Evolutionary conservation across 495 filamentous ascomycete species (phyloP), one percentile per base, ranked within the genome.

Genomic region (Podospora comata): DNA sequence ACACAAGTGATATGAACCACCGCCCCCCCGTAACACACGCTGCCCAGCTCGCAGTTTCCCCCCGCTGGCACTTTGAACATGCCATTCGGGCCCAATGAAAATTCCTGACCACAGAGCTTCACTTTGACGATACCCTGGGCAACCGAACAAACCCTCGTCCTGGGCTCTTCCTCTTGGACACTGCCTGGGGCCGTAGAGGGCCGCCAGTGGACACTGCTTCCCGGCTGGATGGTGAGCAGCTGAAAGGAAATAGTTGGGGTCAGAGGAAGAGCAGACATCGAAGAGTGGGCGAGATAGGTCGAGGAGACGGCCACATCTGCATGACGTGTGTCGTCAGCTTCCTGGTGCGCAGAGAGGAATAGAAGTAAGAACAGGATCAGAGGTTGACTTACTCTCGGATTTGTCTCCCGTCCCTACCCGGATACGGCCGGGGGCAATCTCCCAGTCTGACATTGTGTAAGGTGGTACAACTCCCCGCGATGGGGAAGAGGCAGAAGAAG

Each of bases 301-400:
- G 66, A 71, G 56, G 66, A 71, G 64, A 63, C 62, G 16, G 68
- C 69, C 4, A 68, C 53, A 19, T 69, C 72, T 67, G n/a, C 4
- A 48, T 1, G 16, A 15, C 3, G 20, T n/a, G 18, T 20, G 1
- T 23, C 19, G 4, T 3, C 20, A 19, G 16, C 19, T 55, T 6
- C 1, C 18, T 28, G 16, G 27, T 5, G 32, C 30, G 32, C 20
- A 54, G 48, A 11, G 13, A 16, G 53, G 34, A 20, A 20, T 1
- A 23, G 23, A 67, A 55, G 6, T 4, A 59, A 65, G 28, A 23
- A 23, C 23, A 23, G 23, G 23, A 23, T 23, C 23, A 23, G 23
- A 23, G 32, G n/a, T 39, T 3, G 1, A 60, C 60, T 55, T 59
- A 67, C 70, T 67, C 16, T 69, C 64, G 1, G 57, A 26, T 3